A percentile compares a stretch with the other conserved stretches of the same genome.
These are phyloP conservation scores for Stachybotrys echinatus DNA, from an alignment of 2,329 filamentous ascomycete genomes.

Conservation along the genomic window DNA sequence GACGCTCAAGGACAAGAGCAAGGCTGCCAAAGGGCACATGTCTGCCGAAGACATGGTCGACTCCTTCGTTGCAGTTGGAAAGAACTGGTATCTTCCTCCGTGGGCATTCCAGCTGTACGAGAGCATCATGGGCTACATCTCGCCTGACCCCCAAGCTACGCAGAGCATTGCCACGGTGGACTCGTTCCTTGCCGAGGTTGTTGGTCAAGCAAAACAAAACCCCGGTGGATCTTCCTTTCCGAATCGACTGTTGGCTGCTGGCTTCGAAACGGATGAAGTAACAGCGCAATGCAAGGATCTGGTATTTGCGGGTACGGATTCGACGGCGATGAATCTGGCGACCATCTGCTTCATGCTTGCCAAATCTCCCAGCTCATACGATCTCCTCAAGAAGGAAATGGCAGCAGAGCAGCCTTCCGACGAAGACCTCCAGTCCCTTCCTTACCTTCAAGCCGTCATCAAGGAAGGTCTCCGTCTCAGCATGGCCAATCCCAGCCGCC, in stretches of 20 bases:
- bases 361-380: slow-evolving; percentile 32
- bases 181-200: slow-evolving; percentile 9
- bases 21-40: slow-evolving; percentile 3
- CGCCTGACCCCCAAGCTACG: neutral
- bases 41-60: slow-evolving; percentile 38
- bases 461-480: slow-evolving; percentile 44
- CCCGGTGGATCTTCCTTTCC: neutral
- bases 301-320: slow-evolving; percentile 50
- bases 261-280: slow-evolving; percentile 21
- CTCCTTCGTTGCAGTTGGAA: slow-evolving; percentile 43
- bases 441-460: slow-evolving; percentile 37
- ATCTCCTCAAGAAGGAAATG: slow-evolving; percentile 1
- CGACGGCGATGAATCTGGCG: slow-evolving; percentile 44
- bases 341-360: slow-evolving; percentile 40
- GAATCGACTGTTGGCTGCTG: neutral
- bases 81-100: neutral
- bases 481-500: slow-evolving; percentile 44
- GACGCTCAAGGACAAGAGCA: neutral
- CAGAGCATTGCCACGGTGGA: slow-evolving; percentile 18
- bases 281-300: slow-evolving; percentile 48
- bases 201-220: neutral
- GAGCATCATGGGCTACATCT: neutral
- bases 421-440: slow-evolving; percentile 29
- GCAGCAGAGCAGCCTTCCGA: neutral
- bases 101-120: slow-evolving; percentile 1